Base-by-base conservation (phyloP, 192 early-diverging fungal species). In the Obelidium mucronatum region DNA sequence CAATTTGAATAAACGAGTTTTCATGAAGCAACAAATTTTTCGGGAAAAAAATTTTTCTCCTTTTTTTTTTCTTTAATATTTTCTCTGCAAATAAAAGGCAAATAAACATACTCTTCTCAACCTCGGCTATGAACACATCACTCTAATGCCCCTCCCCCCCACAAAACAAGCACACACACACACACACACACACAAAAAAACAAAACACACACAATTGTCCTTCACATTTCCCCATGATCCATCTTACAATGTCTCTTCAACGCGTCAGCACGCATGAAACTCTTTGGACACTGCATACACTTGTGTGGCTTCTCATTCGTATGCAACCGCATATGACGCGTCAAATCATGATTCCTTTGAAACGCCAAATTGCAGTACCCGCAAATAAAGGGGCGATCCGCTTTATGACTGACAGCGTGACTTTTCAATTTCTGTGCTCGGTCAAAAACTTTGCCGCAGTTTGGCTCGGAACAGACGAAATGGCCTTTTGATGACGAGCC, bases 281-380 rank as follows among this genome's bases (percentile, higher is more conserved):
- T 62, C 60, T 74, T 74, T 11, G 72, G 6, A 35, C 72, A 74
- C 17, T 39, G 26, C 72, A 61, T 53, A 52, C 77, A 78, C 37
- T 70, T 78, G 52, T 78, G 77, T 13, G 77, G 77, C 44, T 78
- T 78, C 62, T 78, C 77, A 31, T 78, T 78, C 63, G 77, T 72
- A 39, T 78, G 77, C 59, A 61, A 28, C 26, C 69, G 54, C 69
- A 78, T 73, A 52, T 79, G 78, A 19, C 78, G 40, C 36, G 72
- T 74, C 62, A 79, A 58, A 67, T 79, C 78, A 48, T 79, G 78
- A 51, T 79, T 79, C 34, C 78, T 26, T 28, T 62, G 56, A 35
- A 73, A 78, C 40, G 68, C 71, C 11, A 67, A 34, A 52, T 67
- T 67, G 64, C 74, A 76, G 1, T 55, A 76, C 35, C 63, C 63